Conservation (phyloP, 768 basidiomycete species). For the Lactarius hatsudake region DNA sequence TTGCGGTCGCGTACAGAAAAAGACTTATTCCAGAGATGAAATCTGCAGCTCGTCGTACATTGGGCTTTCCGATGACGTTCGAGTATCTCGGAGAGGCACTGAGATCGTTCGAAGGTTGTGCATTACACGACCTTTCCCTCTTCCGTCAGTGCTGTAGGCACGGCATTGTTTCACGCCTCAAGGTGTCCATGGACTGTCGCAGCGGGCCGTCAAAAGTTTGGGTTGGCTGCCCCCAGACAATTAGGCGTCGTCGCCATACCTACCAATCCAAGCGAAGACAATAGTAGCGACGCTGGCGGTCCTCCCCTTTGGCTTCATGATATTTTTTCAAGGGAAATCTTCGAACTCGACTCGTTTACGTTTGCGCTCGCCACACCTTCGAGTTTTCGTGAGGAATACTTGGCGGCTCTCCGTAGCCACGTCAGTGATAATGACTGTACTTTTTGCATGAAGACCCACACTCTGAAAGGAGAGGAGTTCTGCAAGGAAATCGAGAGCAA, state of each 20-base stretch:
- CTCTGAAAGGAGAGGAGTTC: slow-evolving; percentile 2
- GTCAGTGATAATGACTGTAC: not conserved
- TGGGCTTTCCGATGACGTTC: not conserved
- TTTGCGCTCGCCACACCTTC: not conserved
- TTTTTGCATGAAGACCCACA: slow-evolving; percentile 4
- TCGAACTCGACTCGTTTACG: not conserved
- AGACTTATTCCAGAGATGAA: slow-evolving; percentile 9
- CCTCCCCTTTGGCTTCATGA: not conserved
- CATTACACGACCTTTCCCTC: not conserved
- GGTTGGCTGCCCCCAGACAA: not conserved
- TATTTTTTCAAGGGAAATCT: not conserved
- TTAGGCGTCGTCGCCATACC: too few species aligned
- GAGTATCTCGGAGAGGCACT: slow-evolving; percentile 24
- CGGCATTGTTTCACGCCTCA: not conserved
- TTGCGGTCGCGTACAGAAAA: not conserved
- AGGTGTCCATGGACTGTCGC: not conserved
- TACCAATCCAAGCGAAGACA: too few species aligned
- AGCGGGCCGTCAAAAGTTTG: not conserved
- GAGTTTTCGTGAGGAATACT: not conserved
- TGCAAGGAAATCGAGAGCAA: not conserved
- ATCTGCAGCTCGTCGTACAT: not conserved
- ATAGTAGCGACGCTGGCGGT: not conserved
- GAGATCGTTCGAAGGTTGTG: not conserved
- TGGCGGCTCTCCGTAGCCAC: not conserved
- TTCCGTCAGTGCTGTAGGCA: not conserved